These are phyloP conservation scores for Lasiodiplodia sp. DNA, from an alignment of 2,329 filamentous ascomycete species.

Conservation along the genomic window DNA sequence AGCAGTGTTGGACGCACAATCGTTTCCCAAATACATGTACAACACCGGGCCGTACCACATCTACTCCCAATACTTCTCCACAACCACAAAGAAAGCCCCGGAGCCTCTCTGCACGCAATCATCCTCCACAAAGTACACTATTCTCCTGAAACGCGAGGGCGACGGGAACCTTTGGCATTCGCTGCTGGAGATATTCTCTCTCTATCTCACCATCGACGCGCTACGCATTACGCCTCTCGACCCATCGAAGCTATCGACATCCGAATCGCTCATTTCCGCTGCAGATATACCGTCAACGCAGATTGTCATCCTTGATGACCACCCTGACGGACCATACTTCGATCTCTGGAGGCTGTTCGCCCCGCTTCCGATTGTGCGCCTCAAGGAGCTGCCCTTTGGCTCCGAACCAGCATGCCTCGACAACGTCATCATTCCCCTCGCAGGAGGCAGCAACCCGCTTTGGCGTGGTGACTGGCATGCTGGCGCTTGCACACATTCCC, in stretches of 20 bases:
- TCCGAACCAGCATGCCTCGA: background rate
- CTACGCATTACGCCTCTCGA: background rate
- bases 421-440: slow-evolving; percentile 49
- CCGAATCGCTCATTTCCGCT: background rate
- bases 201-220: slow-evolving; percentile 17
- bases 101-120: background rate
- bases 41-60: background rate
- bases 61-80: background rate
- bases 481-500: slow-evolving; percentile 38
- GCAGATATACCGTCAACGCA: background rate
- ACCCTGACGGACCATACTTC: too few species aligned
- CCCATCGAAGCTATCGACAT: too few species aligned
- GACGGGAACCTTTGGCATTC: slow-evolving; percentile 9
- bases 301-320: too few species aligned
- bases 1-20: background rate
- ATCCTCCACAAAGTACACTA: background rate
- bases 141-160: slow-evolving; percentile 1
- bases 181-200: slow-evolving; percentile 5
- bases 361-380: too few species aligned
- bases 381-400: too few species aligned
- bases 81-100: too few species aligned
- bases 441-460: slow-evolving; percentile 51
- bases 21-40: slow-evolving; percentile 5
- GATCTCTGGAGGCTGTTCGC: too few species aligned
- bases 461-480: slow-evolving; percentile 53